A percentile compares a stretch with the other conserved stretches of the same genome.
Conservation (phyloP, 2,329 filamentous ascomycete genomes). For the Harringtonia lauricola region DNA sequence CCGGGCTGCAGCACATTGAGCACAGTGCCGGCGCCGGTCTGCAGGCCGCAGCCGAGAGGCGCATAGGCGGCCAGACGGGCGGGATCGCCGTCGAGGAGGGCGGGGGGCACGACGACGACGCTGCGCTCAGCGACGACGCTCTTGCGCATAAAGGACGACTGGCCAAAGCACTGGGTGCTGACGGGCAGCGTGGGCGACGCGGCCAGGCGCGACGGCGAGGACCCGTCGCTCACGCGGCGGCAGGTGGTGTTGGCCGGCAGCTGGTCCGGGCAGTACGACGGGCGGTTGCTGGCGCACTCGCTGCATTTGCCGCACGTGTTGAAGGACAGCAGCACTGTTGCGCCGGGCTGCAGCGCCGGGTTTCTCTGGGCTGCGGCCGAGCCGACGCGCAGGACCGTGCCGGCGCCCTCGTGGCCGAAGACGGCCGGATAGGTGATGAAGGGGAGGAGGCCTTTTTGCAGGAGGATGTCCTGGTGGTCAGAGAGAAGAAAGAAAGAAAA, state of each 20-base stretch:
- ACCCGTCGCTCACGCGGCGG: slow-evolving; percentile 8
- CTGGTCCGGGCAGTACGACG: slow-evolving; percentile 17
- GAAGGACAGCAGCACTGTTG: slow-evolving; percentile 23
- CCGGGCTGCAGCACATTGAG: slow-evolving; percentile 19
- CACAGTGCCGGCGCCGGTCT: slow-evolving; percentile 29
- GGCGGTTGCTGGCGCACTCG: slow-evolving; percentile 16
- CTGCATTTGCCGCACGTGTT: slow-evolving; percentile 20
- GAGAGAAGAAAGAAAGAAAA: not conserved
- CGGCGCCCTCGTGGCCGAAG: slow-evolving; percentile 61
- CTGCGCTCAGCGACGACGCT: slow-evolving; percentile 15
- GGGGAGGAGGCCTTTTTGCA: slow-evolving; percentile 12
- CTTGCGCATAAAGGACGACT: slow-evolving; percentile 17
- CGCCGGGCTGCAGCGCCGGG: slow-evolving; percentile 17
- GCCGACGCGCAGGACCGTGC: slow-evolving; percentile 72
- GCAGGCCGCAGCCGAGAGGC: slow-evolving; percentile 29
- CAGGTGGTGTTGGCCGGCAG: not conserved
- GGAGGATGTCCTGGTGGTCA: slow-evolving; percentile 12
- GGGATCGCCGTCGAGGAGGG: not conserved
- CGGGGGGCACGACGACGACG: slow-evolving; percentile 16
- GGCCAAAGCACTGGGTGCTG: slow-evolving; percentile 21
- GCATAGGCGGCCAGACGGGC: slow-evolving; percentile 14
- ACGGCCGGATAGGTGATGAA: slow-evolving; percentile 13
- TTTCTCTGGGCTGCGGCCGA: slow-evolving; percentile 12
- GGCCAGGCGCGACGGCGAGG: slow-evolving; percentile 7
- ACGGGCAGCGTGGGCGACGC: slow-evolving; percentile 10